A percentile compares a stretch with the other conserved stretches of the same genome.
Evolutionary conservation across 192 early-diverging fungal genomes (phyloP).

Genomic region (Coemansia sp.): DNA sequence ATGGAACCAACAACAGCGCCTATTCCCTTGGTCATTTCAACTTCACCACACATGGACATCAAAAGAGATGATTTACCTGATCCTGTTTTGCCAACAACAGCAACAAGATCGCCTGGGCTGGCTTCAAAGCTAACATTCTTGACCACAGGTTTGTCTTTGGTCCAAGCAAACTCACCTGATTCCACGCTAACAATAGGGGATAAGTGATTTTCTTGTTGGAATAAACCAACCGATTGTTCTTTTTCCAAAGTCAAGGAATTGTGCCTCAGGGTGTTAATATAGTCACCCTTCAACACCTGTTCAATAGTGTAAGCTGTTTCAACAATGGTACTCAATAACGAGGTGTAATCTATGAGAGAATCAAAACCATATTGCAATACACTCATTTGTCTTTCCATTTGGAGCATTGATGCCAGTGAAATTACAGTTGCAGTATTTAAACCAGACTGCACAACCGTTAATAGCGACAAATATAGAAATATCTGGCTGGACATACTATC

Average conservation of each 20-base stretch:
- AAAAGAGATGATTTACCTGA: constrained; percentile 82
- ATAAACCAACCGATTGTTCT: not conserved
- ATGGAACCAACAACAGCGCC: constrained; percentile 48
- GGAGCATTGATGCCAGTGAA: constrained; percentile 17
- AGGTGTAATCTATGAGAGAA: not conserved
- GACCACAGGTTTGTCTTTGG: constrained; percentile 5
- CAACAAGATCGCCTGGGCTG: constrained; percentile 64
- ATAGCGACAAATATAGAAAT: constrained; percentile 17
- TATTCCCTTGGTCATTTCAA: constrained; percentile 53
- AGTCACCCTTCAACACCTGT: constrained; percentile 22
- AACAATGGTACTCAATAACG: not conserved
- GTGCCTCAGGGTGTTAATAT: constrained; percentile 21
- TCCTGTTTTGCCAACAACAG: constrained; percentile 81
- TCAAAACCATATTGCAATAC: not conserved
- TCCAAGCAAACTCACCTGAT: constrained; percentile 30
- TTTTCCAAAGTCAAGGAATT: not conserved
- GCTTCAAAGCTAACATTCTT: constrained; percentile 56
- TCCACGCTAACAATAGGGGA: constrained; percentile 8
- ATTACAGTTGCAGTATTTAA: not conserved
- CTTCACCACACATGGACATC: constrained; percentile 72
- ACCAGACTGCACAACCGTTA: constrained; percentile 12
- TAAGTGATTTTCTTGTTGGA: not conserved
- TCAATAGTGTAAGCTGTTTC: constrained; percentile 14
- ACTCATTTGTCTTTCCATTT: constrained; percentile 10
- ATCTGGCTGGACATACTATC: constrained; percentile 3